Conservation (phyloP, 2,329 filamentous ascomycete genomes). For the Colletotrichum caudatum region DNA sequence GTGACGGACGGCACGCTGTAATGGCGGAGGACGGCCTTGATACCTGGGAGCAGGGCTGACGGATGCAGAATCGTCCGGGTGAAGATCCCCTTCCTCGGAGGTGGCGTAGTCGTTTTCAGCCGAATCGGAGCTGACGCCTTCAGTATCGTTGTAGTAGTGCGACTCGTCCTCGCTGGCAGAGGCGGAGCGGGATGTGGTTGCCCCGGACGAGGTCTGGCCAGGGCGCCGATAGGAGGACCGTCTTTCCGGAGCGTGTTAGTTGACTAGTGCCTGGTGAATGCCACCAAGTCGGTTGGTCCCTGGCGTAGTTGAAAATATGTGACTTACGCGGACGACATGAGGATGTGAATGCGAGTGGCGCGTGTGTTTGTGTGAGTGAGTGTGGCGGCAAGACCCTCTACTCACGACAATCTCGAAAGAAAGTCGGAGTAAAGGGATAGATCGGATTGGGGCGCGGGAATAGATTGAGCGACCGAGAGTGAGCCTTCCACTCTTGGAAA, state of each 20-base stretch:
- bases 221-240: slow-evolving; percentile 37
- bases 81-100: slow-evolving; percentile 63
- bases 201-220: slow-evolving; percentile 42
- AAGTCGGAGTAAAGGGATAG: slow-evolving; percentile 59
- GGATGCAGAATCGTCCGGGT: slow-evolving; percentile 69
- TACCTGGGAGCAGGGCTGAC: slow-evolving; percentile 52
- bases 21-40: slow-evolving; percentile 11
- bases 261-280: slow-evolving; percentile 42
- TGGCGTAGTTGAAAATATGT: slow-evolving; percentile 41
- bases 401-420: slow-evolving; percentile 61
- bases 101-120: slow-evolving; percentile 52
- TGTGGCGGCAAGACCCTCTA: slow-evolving; percentile 54
- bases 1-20: slow-evolving; percentile 15
- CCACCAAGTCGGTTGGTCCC: slow-evolving; percentile 38
- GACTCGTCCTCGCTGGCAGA: slow-evolving; percentile 57
- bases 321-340: slow-evolving; percentile 57
- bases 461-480: slow-evolving; percentile 13
- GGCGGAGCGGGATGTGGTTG: slow-evolving; percentile 48
- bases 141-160: slow-evolving; percentile 49
- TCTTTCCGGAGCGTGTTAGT: slow-evolving; percentile 41
- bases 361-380: slow-evolving; percentile 36
- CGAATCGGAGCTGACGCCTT: slow-evolving; percentile 48
- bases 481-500: slow-evolving; percentile 27
- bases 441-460: slow-evolving; percentile 41
- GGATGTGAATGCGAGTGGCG: slow-evolving; percentile 42